These are phyloP conservation scores for Rhodamnia argentea DNA, from an alignment of 345 rosid genomes.

Conservation along the genomic window DNA sequence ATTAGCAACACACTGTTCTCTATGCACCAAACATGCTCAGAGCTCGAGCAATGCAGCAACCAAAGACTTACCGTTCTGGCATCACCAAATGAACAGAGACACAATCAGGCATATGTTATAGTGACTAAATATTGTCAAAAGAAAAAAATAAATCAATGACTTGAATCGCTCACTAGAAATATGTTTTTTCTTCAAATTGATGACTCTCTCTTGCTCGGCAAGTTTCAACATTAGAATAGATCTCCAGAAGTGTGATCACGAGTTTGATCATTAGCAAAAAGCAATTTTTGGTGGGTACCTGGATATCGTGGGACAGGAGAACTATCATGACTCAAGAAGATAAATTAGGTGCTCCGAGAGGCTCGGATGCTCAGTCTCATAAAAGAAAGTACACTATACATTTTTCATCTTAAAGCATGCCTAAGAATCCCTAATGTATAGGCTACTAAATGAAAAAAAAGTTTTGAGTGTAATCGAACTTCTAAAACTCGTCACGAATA, in stretches of 20 bases:
- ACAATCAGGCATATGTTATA: not conserved
- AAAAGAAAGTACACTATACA: not conserved
- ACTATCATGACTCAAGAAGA: not conserved
- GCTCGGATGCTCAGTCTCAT: not conserved
- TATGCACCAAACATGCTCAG: not conserved
- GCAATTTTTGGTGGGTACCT: not conserved
- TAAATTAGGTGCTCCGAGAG: not conserved
- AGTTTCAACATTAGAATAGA: not conserved
- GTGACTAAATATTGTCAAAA: not conserved
- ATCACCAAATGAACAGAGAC: not conserved
- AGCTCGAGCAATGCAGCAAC: not conserved
- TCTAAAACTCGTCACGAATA: not conserved
- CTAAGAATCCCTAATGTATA: not conserved
- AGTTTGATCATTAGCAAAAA: not conserved
- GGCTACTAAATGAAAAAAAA: not conserved
- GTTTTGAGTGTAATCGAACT: not conserved
- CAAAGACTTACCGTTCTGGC: not conserved
- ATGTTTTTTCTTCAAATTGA: not conserved
- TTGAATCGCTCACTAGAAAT: not conserved
- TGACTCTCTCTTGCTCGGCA: not conserved
- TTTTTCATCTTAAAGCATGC: not conserved
- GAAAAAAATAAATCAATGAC: not conserved
- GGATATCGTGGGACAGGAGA: not conserved
- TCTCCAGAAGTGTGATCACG: not conserved
- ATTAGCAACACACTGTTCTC: not conserved